phyloP scores from a whole-genome alignment of 345 rosid genomes.

The Salix brachista region DNA sequence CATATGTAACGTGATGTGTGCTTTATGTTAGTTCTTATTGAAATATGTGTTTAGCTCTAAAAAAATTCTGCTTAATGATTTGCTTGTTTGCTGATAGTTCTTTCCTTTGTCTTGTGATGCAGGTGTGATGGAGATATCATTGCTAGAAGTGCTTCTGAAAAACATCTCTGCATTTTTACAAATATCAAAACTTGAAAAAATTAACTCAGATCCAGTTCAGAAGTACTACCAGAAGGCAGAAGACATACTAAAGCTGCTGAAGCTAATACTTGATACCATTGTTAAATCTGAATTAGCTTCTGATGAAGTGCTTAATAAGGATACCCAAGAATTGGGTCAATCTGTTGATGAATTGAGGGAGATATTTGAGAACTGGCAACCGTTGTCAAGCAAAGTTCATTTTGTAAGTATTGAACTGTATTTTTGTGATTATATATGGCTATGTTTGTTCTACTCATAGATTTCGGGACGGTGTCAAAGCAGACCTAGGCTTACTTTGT shows the following conservation, averaged over 20 bases:
- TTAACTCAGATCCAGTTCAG: conserved; percentile 57
- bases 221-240: conserved; percentile 69
- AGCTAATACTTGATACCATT: conserved; percentile 62
- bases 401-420: conserved; percentile 53
- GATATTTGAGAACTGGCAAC: conserved; percentile 66
- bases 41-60: not conserved
- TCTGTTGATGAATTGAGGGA: conserved; percentile 64
- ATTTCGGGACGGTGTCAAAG: not conserved
- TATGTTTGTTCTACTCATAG: not conserved
- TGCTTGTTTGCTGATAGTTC: not conserved
- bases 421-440: conserved; percentile 4
- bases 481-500: not conserved
- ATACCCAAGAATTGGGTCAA: conserved; percentile 59
- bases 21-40: not conserved
- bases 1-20: not conserved
- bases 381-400: conserved; percentile 71
- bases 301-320: conserved; percentile 52
- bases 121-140: conserved; percentile 77
- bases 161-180: conserved; percentile 62
- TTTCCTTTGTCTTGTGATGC: conserved; percentile 14
- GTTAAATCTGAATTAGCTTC: conserved; percentile 53
- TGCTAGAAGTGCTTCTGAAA: conserved; percentile 56
- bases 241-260: conserved; percentile 69
- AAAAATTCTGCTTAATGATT: not conserved
- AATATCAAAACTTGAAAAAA: conserved; percentile 52